Conservation (phyloP, 768 basidiomycete species). For the Calocybe indica region DNA sequence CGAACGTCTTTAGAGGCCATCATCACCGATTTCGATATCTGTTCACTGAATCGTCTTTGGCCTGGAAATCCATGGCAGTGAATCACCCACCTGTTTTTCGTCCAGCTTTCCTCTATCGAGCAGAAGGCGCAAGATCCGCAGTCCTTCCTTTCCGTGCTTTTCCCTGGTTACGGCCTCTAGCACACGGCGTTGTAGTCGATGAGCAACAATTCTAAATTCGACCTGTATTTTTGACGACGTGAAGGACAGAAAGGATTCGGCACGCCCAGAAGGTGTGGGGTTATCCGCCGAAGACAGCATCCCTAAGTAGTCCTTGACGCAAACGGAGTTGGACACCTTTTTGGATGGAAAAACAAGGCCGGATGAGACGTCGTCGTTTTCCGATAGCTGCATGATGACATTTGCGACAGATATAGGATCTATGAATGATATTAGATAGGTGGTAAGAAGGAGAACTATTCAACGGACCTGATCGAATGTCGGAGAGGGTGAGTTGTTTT, state of each 20-base stretch:
- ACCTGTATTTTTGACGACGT: constrained; percentile 69
- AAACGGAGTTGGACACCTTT: constrained; percentile 50
- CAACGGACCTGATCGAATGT: constrained; percentile 55
- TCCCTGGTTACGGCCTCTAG: constrained; percentile 79
- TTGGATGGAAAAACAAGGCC: constrained; percentile 53
- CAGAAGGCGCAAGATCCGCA: constrained; percentile 75
- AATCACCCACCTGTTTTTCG: constrained; percentile 74
- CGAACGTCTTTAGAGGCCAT: constrained; percentile 86
- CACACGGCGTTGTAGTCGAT: constrained; percentile 60
- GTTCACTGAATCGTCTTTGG: neutral
- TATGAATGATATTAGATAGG: constrained; percentile 17
- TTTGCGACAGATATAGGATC: constrained; percentile 64
- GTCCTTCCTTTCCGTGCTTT: constrained; percentile 76
- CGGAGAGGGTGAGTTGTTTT: constrained; percentile 53
- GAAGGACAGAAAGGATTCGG: constrained; percentile 67
- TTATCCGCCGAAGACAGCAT: constrained; percentile 80
- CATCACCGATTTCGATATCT: constrained; percentile 94
- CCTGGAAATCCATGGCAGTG: neutral
- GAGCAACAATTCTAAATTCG: constrained; percentile 70
- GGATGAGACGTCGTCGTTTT: constrained; percentile 54
- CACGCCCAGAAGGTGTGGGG: constrained; percentile 64
- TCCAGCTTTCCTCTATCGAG: constrained; percentile 86
- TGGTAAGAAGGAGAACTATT: neutral
- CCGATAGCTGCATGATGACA: constrained; percentile 56
- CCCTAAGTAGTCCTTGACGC: constrained; percentile 77